These are phyloP conservation scores for Torrubiella hemipterigena DNA, from an alignment of 2,329 filamentous ascomycete genomes.

Conservation along the genomic window DNA sequence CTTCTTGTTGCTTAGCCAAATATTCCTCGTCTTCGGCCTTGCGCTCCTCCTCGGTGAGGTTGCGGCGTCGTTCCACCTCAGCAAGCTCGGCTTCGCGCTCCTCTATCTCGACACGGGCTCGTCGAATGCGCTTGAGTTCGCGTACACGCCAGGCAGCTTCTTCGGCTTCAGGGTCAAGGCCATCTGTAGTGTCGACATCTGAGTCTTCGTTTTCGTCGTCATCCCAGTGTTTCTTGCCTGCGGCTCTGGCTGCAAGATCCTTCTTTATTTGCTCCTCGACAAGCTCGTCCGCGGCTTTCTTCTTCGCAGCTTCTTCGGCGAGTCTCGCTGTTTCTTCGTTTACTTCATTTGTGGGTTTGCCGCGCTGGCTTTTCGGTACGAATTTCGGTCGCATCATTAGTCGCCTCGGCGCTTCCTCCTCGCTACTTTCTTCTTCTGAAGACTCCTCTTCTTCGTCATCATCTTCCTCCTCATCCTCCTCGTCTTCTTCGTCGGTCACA, in stretches of 20 bases:
- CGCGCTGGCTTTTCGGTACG: constrained; percentile 45
- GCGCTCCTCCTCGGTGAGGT: constrained; percentile 77
- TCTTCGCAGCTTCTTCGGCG: constrained; percentile 49
- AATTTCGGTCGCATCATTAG: constrained; percentile 54
- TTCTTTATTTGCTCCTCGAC: constrained; percentile 83
- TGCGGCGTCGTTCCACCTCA: constrained; percentile 77
- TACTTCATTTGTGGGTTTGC: constrained; percentile 15
- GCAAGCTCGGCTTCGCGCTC: constrained; percentile 72
- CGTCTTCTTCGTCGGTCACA: constrained; percentile 43
- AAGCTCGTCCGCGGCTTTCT: constrained; percentile 62
- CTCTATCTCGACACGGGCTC: constrained; percentile 77
- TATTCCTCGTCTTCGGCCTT: constrained; percentile 72
- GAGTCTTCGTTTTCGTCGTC: constrained; percentile 57
- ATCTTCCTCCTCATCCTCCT: constrained; percentile 29
- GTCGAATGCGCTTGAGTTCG: constrained; percentile 78
- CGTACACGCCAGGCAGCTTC: constrained; percentile 87
- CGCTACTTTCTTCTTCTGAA: constrained; percentile 34
- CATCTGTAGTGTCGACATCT: constrained; percentile 83
- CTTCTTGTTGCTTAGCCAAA: constrained; percentile 66
- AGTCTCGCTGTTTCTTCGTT: constrained; percentile 21
- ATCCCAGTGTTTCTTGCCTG: constrained; percentile 80
- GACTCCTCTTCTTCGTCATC: constrained; percentile 21
- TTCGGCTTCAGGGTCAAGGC: constrained; percentile 75
- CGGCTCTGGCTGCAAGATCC: constrained; percentile 61
- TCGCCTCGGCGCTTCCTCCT: constrained; percentile 44